Base-by-base conservation (phyloP, 768 basidiomycete species). In the Coprinellus micaceus region DNA sequence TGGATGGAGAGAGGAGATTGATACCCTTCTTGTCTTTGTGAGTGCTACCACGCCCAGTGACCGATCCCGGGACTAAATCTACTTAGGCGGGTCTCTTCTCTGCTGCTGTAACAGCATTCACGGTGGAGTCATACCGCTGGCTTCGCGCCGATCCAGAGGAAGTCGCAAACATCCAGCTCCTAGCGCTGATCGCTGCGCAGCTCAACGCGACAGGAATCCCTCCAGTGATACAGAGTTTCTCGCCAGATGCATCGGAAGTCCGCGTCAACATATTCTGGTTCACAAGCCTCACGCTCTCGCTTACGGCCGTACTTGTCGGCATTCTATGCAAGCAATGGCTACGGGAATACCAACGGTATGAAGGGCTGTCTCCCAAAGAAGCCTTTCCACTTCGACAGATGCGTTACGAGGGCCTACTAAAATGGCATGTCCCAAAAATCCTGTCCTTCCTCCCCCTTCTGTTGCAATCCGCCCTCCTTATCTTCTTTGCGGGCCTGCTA, bases 271-370 rank as follows among this genome's bases (percentile, higher is more conserved):
- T 59, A 1, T 60, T 59, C 28, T 61, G 61, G 58, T 64, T 67
- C 50, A 41, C 54, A 19, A 66, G 64, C 57, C 60, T 65, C 45
- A 63, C 62, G 11, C 43, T 65, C 19, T 55, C 59, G 22, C 56
- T 67, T 3, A 53, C 54, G 10, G 45, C 66, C 15, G 66, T 64
- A 2, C 52, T 67, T 17, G 49, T 66, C 25, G 64, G 64, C 2
- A 64, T 63, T 29, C 43, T 67, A 3, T 64, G 63, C 51, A 50
- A 61, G 33, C 66, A 67, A 47, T 67, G 66, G 66, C 50, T 67
- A 5, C 57, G 66, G 11, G 63, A 64, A 52, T 66, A 63, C 39
- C 56, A 64, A 25, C 56, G 62, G 0, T 54, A 64, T 26, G 58
- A 57, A 41, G 58, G 58, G 1, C 58, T 66, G 6, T 53, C 61